Conservation (phyloP, 371 early-diverging fungal species). For the Thermomucor indicae-seudaticae region DNA sequence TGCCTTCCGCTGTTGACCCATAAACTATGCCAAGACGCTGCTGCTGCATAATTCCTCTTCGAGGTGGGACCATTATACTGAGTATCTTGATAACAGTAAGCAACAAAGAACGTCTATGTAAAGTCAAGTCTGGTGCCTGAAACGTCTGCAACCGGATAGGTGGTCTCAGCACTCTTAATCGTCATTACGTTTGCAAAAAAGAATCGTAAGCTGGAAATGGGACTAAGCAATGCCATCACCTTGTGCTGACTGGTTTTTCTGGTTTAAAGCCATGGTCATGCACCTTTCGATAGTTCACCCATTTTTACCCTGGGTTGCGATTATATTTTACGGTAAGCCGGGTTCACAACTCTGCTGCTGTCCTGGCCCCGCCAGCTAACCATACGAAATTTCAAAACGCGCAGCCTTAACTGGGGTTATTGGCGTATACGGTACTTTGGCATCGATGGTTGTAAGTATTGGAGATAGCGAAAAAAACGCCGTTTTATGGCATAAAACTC, state of each 20-base stretch:
- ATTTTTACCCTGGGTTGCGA: conserved; percentile 33
- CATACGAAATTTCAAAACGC: neutral
- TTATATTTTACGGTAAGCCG: conserved; percentile 25
- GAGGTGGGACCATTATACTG: conserved; percentile 32
- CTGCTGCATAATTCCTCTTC: conserved; percentile 44
- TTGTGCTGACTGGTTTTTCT: neutral
- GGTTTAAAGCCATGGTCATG: conserved; percentile 35
- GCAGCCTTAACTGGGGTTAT: conserved; percentile 27
- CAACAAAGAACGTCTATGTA: neutral
- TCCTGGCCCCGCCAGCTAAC: neutral
- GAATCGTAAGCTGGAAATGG: conserved; percentile 31
- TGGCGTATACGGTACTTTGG: conserved; percentile 34
- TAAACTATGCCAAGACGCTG: conserved; percentile 18
- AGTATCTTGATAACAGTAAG: conserved; percentile 30
- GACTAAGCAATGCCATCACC: neutral
- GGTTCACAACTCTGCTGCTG: neutral
- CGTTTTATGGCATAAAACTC: too few relatives aligned
- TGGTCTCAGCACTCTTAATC: conserved; percentile 26
- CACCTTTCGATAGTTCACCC: conserved; percentile 29
- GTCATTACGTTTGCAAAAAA: conserved; percentile 31
- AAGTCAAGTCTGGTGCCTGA: neutral
- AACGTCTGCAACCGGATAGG: conserved; percentile 13
- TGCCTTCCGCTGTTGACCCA: neutral
- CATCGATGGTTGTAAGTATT: conserved; percentile 25
- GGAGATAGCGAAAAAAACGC: neutral